Evolutionary conservation across 2,329 filamentous ascomycete species (phyloP), one percentile per base, ranked within the genome.

Genomic region (Beauveria australis): DNA sequence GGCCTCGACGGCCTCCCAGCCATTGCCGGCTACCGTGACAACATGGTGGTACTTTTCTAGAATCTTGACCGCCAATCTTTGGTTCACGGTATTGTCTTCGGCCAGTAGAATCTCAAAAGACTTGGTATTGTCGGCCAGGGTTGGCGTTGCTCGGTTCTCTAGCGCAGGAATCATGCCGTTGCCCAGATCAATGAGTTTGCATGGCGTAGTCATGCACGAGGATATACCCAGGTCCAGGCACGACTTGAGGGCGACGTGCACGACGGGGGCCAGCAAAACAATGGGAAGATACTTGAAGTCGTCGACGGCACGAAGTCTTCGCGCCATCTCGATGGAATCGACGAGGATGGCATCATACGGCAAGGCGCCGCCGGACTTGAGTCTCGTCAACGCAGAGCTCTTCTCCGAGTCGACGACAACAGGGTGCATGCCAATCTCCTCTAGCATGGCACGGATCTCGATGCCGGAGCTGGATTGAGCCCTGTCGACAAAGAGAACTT

Each of bases 191-290:
- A 97, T 96, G 5, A 93, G 85, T 69, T 93, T 84, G 75, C 94
- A 97, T 9, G 94, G 94, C 18, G 92, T 96, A 2, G 94, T 97
- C 92, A 97, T 97, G 75, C 97, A 97, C 55, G 92, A 97, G n/a
- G 92, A 95, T 67, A 99, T 96, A 64, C 94, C 93, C 65, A 97
- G 82, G 72, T 97, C 94, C 62, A 97, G 78, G 62, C 93, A 94
- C 3, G 91, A 94, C 77, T 96, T 96, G 67, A 99, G 81, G 73
- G 87, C 95, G 66, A 97, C 91, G 63, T 92, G 90, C 14, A 97
- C 92, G 41, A 91, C 80, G 0, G 93, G 92, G 49, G 92, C 94
- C 51, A 97, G 78, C 63, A 97, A 84, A 48, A 99, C 93, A 65
- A 99, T 92, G 2, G 94, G 94, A 51, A 97, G 91, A 71, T 97